phyloP scores from a whole-genome alignment of 441 rosid genomes.

The Omphalea diandra region DNA sequence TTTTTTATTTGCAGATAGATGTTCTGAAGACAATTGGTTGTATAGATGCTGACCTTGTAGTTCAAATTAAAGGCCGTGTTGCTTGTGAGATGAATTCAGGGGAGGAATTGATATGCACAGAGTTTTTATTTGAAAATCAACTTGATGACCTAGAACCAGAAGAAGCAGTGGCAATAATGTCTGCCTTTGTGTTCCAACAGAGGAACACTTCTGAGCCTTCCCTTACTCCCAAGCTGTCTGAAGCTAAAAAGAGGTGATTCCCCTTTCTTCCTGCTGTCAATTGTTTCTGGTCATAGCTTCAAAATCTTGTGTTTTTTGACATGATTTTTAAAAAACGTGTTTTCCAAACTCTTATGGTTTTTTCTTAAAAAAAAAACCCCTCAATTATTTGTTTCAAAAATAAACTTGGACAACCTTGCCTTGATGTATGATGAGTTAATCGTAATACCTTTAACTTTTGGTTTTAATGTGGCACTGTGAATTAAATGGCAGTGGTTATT shows the following conservation, averaged over 20 bases:
- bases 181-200: constrained; percentile 97
- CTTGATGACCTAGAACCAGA: constrained; percentile 91
- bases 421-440: not conserved
- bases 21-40: constrained; percentile 87
- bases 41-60: constrained; percentile 85
- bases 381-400: too few species aligned
- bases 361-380: too few species aligned
- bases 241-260: constrained; percentile 71
- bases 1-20: constrained; percentile 66
- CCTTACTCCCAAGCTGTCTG: constrained; percentile 69
- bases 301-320: not conserved
- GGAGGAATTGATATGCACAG: constrained; percentile 93
- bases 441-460: not conserved
- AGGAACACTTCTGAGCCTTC: constrained; percentile 83
- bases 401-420: not conserved
- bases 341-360: not conserved
- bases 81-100: constrained; percentile 99
- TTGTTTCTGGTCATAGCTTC: not conserved
- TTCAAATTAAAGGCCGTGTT: constrained; percentile 96
- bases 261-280: not conserved
- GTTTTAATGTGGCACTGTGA: not conserved
- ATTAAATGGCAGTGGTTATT: not conserved
- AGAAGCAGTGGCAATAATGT: constrained; percentile 99
- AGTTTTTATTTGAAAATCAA: constrained; percentile 92
- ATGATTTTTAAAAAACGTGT: not conserved